Percentiles rank a stretch among this genome's conserved stretches.
These are phyloP conservation scores for Licmophora abbreviata DNA, from an alignment of 108 stramenopile genomes.

Conservation along the genomic window DNA sequence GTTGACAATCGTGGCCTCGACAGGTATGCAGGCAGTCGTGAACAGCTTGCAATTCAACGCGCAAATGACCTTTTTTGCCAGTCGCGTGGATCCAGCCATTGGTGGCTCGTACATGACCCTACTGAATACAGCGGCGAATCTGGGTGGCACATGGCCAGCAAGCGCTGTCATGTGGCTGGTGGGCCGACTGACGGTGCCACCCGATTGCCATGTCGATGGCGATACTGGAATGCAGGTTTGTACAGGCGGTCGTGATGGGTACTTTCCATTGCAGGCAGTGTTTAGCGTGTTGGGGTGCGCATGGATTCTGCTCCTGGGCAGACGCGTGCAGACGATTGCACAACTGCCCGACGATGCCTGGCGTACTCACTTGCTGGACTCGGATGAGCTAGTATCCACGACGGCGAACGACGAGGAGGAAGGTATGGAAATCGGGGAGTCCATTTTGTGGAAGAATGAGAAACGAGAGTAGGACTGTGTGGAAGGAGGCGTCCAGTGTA, in stretches of 20 bases:
- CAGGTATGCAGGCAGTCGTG: constrained; percentile 83
- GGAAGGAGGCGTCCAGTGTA: too few relatives aligned
- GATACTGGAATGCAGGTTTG: constrained; percentile 27
- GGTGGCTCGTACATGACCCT: constrained; percentile 99
- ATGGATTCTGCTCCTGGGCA: constrained; percentile 63
- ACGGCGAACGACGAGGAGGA: too few relatives aligned
- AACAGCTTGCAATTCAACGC: constrained; percentile 91
- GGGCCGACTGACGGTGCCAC: constrained; percentile 40
- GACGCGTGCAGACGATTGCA: constrained; percentile 50
- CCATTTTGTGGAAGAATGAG: too few relatives aligned
- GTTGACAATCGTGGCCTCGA: constrained; percentile 60
- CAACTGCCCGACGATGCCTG: constrained; percentile 78
- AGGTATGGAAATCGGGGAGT: too few relatives aligned
- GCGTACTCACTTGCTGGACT: constrained; percentile 73
- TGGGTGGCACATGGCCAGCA: constrained; percentile 91
- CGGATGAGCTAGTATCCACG: too few relatives aligned
- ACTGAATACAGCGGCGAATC: constrained; percentile 93
- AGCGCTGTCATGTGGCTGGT: constrained; percentile 75
- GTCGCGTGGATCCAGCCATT: constrained; percentile 93
- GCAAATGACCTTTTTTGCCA: constrained; percentile 98
- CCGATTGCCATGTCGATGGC: constrained; percentile 21
- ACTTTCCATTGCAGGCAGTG: constrained; percentile 52
- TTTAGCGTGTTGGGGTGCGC: constrained; percentile 57
- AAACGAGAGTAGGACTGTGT: too few relatives aligned
- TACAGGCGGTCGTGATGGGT: constrained; percentile 64